phyloP scores from a whole-genome alignment of 2,329 filamentous ascomycete genomes.

The Aspergillus alliaceus region DNA sequence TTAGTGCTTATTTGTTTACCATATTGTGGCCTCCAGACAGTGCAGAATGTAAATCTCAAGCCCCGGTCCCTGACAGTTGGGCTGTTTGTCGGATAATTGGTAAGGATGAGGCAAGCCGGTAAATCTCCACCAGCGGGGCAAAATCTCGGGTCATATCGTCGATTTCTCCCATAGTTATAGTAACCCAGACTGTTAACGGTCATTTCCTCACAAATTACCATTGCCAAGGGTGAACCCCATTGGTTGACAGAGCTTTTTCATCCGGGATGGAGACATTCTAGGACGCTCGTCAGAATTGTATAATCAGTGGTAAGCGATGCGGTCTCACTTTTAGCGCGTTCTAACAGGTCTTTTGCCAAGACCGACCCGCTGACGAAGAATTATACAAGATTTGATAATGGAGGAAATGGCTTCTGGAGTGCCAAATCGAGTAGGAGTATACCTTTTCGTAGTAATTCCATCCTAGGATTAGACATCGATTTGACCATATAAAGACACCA shows the following conservation, averaged over 20 bases:
- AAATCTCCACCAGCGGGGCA: too few species aligned
- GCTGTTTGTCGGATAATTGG: too few species aligned
- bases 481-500: not conserved
- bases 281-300: not conserved
- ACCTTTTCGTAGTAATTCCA: too few species aligned
- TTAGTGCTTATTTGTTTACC: not conserved
- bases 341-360: too few species aligned
- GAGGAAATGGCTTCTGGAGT: not conserved
- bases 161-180: too few species aligned
- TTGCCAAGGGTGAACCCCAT: too few species aligned
- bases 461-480: not conserved
- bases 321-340: not conserved
- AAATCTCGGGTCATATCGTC: too few species aligned
- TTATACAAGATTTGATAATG: conserved; percentile 1
- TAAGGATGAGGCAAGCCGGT: too few species aligned
- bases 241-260: not conserved
- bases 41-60: too few species aligned
- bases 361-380: not conserved
- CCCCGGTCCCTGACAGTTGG: too few species aligned
- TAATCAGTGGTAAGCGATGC: not conserved
- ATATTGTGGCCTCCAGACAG: too few species aligned
- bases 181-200: not conserved
- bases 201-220: not conserved
- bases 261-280: not conserved
- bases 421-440: not conserved